Evolutionary conservation across 2,329 filamentous ascomycete genomes (phyloP).

Genomic region (Macrophomina phaseolina): DNA sequence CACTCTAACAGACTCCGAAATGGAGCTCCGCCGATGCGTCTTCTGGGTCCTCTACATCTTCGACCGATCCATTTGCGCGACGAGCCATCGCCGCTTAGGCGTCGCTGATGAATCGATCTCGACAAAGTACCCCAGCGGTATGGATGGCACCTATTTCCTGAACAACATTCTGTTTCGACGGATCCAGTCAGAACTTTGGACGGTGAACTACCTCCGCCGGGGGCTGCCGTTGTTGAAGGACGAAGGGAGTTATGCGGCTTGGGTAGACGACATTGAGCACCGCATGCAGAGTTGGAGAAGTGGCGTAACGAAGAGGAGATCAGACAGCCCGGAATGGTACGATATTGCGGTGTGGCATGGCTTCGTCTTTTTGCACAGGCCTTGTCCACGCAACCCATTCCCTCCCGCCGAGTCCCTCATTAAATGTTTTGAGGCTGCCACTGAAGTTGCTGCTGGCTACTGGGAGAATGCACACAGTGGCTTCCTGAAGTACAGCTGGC

Average conservation of each 20-base stretch:
- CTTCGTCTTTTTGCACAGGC: constrained; percentile 23
- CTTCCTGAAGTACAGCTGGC: constrained; percentile 26
- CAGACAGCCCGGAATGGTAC: constrained; percentile 12
- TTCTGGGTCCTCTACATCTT: constrained; percentile 27
- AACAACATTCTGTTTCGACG: constrained; percentile 22
- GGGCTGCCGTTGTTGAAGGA: constrained; percentile 14
- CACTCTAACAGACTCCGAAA: constrained; percentile 1
- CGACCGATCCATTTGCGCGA: constrained; percentile 25
- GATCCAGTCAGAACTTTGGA: constrained; percentile 28
- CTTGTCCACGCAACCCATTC: constrained; percentile 18
- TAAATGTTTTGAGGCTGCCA: constrained; percentile 25
- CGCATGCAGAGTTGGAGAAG: constrained; percentile 14
- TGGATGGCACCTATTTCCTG: constrained; percentile 25
- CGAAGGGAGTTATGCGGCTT: constrained; percentile 20
- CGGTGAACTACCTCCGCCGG: constrained; percentile 24
- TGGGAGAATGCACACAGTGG: constrained; percentile 18
- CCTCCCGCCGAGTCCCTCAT: constrained; percentile 8
- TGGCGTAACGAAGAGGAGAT: constrained; percentile 1
- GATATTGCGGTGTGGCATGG: constrained; percentile 22
- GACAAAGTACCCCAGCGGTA: constrained; percentile 19
- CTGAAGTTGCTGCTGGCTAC: constrained; percentile 20
- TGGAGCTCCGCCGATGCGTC: constrained; percentile 13
- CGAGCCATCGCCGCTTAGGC: constrained; percentile 24
- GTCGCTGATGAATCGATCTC: constrained; percentile 27
- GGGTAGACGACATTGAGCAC: constrained; percentile 19